Percentiles rank a stretch among this genome's conserved stretches.
Evolutionary conservation across 2,329 filamentous ascomycete species (phyloP).

Genomic region (Xenosphaeropsis pyriputrescens): DNA sequence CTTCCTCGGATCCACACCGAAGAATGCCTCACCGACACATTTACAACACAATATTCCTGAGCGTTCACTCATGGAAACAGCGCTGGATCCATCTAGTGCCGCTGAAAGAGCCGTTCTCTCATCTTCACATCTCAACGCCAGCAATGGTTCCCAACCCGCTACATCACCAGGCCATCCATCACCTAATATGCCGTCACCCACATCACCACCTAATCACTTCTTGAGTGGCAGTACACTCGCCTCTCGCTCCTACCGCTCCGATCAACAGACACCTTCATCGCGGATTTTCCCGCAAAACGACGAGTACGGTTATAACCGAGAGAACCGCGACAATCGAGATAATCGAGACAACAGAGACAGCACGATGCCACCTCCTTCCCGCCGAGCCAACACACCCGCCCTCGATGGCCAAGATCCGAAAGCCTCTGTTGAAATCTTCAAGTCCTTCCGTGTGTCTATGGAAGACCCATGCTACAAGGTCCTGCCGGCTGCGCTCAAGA

Average conservation of each 20-base stretch:
- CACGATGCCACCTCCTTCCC: conserved; percentile 23
- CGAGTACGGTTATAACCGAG: conserved; percentile 3
- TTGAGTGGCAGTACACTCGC: conserved; percentile 29
- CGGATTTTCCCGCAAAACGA: conserved; percentile 41
- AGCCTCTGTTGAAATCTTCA: conserved; percentile 85
- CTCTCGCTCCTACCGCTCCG: conserved; percentile 43
- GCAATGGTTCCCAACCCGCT: conserved; percentile 45
- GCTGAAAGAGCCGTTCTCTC: conserved; percentile 51
- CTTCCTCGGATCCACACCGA: conserved; percentile 56
- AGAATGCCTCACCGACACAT: conserved; percentile 62
- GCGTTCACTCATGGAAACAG: conserved; percentile 44
- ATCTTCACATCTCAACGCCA: conserved; percentile 54
- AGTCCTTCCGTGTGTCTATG: conserved; percentile 94
- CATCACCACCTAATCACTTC: conserved; percentile 39
- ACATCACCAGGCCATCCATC: conserved; percentile 42
- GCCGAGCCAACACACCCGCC: conserved; percentile 45
- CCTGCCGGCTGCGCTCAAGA: conserved; percentile 84
- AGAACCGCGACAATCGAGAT: too few species aligned
- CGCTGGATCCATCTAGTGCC: conserved; percentile 53
- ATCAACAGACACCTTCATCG: conserved; percentile 36
- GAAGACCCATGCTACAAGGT: conserved; percentile 98
- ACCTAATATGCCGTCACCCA: conserved; percentile 56
- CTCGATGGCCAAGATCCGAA: conserved; percentile 34
- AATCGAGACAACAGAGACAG: conserved; percentile 15
- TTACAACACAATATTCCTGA: conserved; percentile 57